phyloP scores from a whole-genome alignment of 2,329 filamentous ascomycete species.

The Fusarium tricinctum region DNA sequence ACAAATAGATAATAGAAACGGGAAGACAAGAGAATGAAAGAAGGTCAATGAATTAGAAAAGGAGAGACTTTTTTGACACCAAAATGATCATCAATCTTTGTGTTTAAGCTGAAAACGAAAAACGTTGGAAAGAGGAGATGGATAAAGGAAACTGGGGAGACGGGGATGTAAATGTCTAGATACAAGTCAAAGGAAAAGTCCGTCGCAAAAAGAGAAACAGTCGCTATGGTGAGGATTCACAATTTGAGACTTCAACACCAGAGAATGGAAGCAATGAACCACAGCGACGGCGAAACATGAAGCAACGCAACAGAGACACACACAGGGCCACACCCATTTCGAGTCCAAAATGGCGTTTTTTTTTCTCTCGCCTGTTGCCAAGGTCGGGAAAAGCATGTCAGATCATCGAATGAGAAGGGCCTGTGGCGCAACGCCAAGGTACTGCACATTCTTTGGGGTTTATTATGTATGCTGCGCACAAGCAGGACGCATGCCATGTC shows the following conservation, averaged over 20 bases:
- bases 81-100: conserved; percentile 15
- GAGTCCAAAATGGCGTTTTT: conserved; percentile 5
- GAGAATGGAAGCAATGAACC: conserved; percentile 17
- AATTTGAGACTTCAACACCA: conserved; percentile 5
- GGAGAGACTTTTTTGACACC: conserved; percentile 16
- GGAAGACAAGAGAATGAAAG: background rate
- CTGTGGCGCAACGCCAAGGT: conserved; percentile 29
- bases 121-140: background rate
- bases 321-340: conserved; percentile 7
- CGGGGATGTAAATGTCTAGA: conserved; percentile 13
- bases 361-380: conserved; percentile 4
- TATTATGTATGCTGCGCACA: background rate
- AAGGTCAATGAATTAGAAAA: background rate
- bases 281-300: conserved; percentile 14
- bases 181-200: background rate
- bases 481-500: conserved; percentile 7
- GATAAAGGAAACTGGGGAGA: background rate
- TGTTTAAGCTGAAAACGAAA: conserved; percentile 16
- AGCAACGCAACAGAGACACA: conserved; percentile 1
- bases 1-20: background rate
- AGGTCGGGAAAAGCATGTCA: conserved; percentile 31
- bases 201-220: conserved; percentile 4
- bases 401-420: conserved; percentile 42
- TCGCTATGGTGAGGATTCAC: conserved; percentile 41
- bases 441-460: conserved; percentile 31